A percentile compares a stretch with the other conserved stretches of the same genome.
Conservation (phyloP, 164 flowering plant species). For the Tetracentron sinense region DNA sequence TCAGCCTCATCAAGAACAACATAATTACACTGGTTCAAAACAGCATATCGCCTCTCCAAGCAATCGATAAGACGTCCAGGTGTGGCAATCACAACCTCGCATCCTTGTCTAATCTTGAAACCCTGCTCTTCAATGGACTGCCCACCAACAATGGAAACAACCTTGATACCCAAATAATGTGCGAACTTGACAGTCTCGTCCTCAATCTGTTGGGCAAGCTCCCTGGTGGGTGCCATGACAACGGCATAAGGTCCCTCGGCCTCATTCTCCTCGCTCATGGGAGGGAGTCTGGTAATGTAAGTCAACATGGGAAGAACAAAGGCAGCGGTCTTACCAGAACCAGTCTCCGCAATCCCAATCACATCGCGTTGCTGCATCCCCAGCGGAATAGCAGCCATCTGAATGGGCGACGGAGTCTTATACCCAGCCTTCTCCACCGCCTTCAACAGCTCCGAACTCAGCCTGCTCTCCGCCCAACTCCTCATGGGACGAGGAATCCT, state of each 20-base stretch:
- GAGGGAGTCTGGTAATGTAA: slow-evolving; percentile 72
- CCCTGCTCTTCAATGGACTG: slow-evolving; percentile 91
- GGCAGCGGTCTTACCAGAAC: slow-evolving; percentile 93
- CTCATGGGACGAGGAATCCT: slow-evolving; percentile 82
- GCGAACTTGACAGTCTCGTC: slow-evolving; percentile 89
- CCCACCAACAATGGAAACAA: slow-evolving; percentile 87
- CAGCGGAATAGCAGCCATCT: slow-evolving; percentile 89
- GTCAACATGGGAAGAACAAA: slow-evolving; percentile 90
- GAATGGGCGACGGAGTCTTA: slow-evolving; percentile 84
- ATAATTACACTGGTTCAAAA: slow-evolving; percentile 77
- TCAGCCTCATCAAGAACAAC: slow-evolving; percentile 97
- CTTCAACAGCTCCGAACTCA: slow-evolving; percentile 56
- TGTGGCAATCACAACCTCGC: slow-evolving; percentile 87
- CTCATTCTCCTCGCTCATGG: slow-evolving; percentile 73
- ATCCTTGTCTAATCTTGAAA: slow-evolving; percentile 73
- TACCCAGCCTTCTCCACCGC: slow-evolving; percentile 82
- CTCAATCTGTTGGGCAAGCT: slow-evolving; percentile 90
- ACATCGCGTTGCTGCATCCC: slow-evolving; percentile 90
- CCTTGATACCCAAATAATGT: slow-evolving; percentile 70
- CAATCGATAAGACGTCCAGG: slow-evolving; percentile 86
- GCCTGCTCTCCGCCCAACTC: slow-evolving; percentile 69
- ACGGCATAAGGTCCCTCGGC: slow-evolving; percentile 94
- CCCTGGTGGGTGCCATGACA: slow-evolving; percentile 93
- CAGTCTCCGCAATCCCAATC: slow-evolving; percentile 90
- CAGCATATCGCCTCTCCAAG: slow-evolving; percentile 73